A percentile compares a stretch with the other conserved stretches of the same genome.
Conservation (phyloP, 306 rosid genomes). For the Quercus agrifolia region DNA sequence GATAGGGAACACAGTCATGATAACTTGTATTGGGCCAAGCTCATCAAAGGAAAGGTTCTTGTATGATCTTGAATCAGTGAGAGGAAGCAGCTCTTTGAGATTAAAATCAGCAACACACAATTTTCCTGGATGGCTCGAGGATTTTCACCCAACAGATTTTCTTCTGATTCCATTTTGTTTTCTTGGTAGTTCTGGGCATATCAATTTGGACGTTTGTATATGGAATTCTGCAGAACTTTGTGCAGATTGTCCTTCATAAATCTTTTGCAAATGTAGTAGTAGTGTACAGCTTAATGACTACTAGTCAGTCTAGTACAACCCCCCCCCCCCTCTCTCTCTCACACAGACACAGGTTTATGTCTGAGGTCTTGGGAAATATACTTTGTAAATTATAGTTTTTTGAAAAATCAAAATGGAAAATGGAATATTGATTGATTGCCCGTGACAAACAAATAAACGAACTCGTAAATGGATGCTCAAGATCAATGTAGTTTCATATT, state of each 20-base stretch:
- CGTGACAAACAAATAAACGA: not conserved
- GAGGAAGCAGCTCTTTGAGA: slow-evolving; percentile 28
- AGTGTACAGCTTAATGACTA: not conserved
- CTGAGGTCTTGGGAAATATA: not conserved
- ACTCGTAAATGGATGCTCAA: not conserved
- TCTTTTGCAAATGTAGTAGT: not conserved
- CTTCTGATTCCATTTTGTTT: slow-evolving; percentile 40
- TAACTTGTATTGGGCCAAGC: slow-evolving; percentile 34
- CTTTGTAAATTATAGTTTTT: not conserved
- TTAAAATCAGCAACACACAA: slow-evolving; percentile 25
- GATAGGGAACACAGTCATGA: slow-evolving; percentile 17
- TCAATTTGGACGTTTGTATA: slow-evolving; percentile 37
- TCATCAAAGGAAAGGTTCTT: slow-evolving; percentile 16
- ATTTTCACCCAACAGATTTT: slow-evolving; percentile 29
- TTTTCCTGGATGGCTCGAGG: slow-evolving; percentile 27
- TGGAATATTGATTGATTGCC: not conserved
- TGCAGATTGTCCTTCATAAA: slow-evolving; percentile 21
- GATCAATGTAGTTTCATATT: not conserved
- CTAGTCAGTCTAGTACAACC: too few relatives aligned
- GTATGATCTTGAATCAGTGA: slow-evolving; percentile 22
- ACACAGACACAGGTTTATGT: too few relatives aligned
- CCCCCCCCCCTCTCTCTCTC: not conserved
- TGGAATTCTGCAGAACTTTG: slow-evolving; percentile 18
- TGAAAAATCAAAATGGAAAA: not conserved
- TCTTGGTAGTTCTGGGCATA: slow-evolving; percentile 22